Conservation (phyloP, 2,329 filamentous ascomycete species). For the Stachybotrys chartarum region DNA sequence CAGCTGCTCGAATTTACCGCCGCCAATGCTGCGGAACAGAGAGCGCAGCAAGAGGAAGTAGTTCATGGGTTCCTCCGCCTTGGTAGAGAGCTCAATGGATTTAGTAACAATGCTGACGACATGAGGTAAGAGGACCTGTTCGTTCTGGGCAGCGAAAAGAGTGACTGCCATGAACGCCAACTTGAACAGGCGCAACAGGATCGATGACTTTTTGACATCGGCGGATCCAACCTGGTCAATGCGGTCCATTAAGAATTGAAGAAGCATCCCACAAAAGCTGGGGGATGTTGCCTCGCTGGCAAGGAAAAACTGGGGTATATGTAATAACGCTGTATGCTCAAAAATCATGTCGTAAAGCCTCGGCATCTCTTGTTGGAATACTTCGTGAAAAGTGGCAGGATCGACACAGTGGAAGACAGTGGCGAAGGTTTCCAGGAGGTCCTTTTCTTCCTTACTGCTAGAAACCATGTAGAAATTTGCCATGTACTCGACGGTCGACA, state of each 20-base stretch:
- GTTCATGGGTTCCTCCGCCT: constrained; percentile 95
- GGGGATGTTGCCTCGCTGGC: constrained; percentile 98
- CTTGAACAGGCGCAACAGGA: constrained; percentile 91
- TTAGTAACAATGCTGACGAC: constrained; percentile 96
- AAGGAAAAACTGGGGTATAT: constrained; percentile 96
- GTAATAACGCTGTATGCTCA: constrained; percentile 86
- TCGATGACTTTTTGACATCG: constrained; percentile 87
- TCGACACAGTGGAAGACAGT: constrained; percentile 99
- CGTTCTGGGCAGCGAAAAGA: constrained; percentile 88
- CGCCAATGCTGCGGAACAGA: constrained; percentile 92
- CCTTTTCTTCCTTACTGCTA: constrained; percentile 93
- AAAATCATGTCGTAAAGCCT: constrained; percentile 97
- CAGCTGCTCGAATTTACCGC: constrained; percentile 92
- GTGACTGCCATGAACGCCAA: constrained; percentile 99
- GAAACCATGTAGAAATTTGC: constrained; percentile 93
- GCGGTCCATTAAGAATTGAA: constrained; percentile 94
- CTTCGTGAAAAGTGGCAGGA: constrained; percentile 95
- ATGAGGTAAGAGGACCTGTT: constrained; percentile 89
- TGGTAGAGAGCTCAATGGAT: constrained; percentile 92
- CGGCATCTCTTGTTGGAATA: constrained; percentile 95
- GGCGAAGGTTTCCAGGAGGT: constrained; percentile 92
- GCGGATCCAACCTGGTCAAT: constrained; percentile 91
- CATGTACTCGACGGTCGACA: constrained; percentile 84
- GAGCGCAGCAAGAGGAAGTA: constrained; percentile 92
- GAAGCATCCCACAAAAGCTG: constrained; percentile 94